Conservation (phyloP, 176 grass and related monocot species). For the Aechmea fasciata region DNA sequence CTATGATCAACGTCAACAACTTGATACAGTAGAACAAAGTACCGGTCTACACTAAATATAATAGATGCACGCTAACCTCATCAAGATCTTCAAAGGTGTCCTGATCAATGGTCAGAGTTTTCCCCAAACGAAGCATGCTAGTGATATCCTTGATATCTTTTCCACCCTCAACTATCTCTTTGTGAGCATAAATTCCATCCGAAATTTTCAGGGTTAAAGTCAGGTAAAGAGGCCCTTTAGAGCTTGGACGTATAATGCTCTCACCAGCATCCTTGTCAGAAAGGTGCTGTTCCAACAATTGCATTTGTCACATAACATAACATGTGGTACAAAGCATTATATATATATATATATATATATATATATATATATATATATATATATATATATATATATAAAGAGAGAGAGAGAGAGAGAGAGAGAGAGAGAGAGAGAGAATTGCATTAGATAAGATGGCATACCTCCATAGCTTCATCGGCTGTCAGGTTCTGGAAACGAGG, state of each 20-base stretch:
- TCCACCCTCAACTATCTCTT: conserved; percentile 87
- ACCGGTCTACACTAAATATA: not conserved
- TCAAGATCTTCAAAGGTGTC: conserved; percentile 99
- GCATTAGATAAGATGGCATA: conserved; percentile 12
- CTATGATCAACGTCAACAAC: not conserved
- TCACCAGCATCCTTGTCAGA: conserved; percentile 86
- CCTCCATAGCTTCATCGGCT: conserved; percentile 90
- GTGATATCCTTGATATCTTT: conserved; percentile 96
- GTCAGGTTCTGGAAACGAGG: conserved; percentile 89
- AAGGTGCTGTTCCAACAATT: conserved; percentile 45
- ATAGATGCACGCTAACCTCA: conserved; percentile 47
- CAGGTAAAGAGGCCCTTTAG: conserved; percentile 68
- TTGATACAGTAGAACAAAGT: not conserved
- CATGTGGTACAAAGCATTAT: not conserved
- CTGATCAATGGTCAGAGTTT: conserved; percentile 69
- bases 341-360: not conserved
- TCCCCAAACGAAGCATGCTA: conserved; percentile 92
- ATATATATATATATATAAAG: too few species aligned
- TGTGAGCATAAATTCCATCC: conserved; percentile 84
- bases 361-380: not conserved
- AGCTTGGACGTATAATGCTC: conserved; percentile 82
- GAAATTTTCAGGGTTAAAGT: conserved; percentile 86
- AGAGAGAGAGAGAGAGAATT: not conserved
- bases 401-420: too few species aligned
- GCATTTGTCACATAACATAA: not conserved